These are phyloP conservation scores for Byssochlamys sp. DNA, from an alignment of 2,329 filamentous ascomycete species.

Conservation along the genomic window DNA sequence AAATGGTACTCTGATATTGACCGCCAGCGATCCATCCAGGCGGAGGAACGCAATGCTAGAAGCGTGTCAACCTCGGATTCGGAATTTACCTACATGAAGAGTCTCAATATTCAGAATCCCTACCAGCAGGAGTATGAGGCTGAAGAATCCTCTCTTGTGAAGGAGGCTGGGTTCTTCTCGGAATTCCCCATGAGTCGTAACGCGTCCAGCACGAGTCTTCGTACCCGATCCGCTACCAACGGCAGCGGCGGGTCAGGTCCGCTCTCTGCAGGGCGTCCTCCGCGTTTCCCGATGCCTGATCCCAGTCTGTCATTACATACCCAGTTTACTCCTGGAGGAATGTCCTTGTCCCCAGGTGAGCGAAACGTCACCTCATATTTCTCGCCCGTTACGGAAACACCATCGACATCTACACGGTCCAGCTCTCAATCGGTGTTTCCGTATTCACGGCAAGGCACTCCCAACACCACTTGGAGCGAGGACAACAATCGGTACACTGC, in stretches of 20 bases:
- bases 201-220: constrained; percentile 63
- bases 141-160: constrained; percentile 39
- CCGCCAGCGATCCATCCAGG: constrained; percentile 56
- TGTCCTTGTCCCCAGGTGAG: constrained; percentile 57
- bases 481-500: constrained; percentile 75
- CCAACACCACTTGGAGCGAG: constrained; percentile 61
- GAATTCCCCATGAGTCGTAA: constrained; percentile 54
- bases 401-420: constrained; percentile 44
- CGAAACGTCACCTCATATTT: constrained; percentile 78
- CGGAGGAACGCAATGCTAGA: constrained; percentile 42
- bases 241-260: constrained; percentile 39
- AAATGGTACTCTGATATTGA: constrained; percentile 82
- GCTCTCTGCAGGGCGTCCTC: constrained; percentile 44
- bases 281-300: constrained; percentile 61
- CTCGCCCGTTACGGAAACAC: constrained; percentile 65
- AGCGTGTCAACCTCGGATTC: constrained; percentile 51
- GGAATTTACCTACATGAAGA: constrained; percentile 71
- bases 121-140: constrained; percentile 56
- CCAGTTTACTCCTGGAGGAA: constrained; percentile 41
- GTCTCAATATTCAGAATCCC: constrained; percentile 63
- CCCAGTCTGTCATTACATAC: constrained; percentile 60
- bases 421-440: constrained; percentile 57
- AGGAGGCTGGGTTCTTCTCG: constrained; percentile 31
- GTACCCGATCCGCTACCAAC: constrained; percentile 65
- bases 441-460: constrained; percentile 65